These are phyloP conservation scores for Parachlorella kessleri DNA, from an alignment of 139 green algal species.

Conservation along the genomic window DNA sequence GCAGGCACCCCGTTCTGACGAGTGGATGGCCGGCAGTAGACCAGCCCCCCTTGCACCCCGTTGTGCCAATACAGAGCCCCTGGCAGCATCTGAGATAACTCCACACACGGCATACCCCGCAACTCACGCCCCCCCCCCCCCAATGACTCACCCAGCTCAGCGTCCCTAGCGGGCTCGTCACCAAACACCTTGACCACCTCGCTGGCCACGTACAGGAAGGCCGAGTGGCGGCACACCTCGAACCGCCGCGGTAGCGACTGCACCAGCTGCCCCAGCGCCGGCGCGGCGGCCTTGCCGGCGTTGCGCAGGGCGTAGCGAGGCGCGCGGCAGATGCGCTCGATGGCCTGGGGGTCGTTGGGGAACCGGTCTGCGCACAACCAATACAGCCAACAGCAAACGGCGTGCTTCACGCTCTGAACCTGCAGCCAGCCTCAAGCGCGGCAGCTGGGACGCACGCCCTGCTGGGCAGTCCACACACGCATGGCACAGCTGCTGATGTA, in stretches of 20 bases:
- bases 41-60: no score
- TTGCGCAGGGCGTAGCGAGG: constrained; percentile 61
- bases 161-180: constrained; percentile 40
- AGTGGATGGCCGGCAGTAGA: no score
- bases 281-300: constrained; percentile 42
- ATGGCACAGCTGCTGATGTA: no score
- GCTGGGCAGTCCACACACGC: no score
- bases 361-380: constrained; percentile 22
- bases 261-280: constrained; percentile 60
- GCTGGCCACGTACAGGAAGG: constrained; percentile 80
- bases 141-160: constrained; percentile 47
- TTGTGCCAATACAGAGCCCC: no score
- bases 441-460: no score
- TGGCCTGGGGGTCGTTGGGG: constrained; percentile 16
- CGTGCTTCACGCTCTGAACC: no score
- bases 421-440: no score
- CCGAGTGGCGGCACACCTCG: constrained; percentile 54
- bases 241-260: constrained; percentile 66
- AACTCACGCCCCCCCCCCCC: neutral
- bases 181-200: constrained; percentile 87
- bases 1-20: no score
- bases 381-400: neutral
- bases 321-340: constrained; percentile 50
- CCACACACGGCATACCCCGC: no score
- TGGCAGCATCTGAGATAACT: no score